Evolutionary conservation across 2,329 filamentous ascomycete species (phyloP).

Genomic region (Curvularia sp.): DNA sequence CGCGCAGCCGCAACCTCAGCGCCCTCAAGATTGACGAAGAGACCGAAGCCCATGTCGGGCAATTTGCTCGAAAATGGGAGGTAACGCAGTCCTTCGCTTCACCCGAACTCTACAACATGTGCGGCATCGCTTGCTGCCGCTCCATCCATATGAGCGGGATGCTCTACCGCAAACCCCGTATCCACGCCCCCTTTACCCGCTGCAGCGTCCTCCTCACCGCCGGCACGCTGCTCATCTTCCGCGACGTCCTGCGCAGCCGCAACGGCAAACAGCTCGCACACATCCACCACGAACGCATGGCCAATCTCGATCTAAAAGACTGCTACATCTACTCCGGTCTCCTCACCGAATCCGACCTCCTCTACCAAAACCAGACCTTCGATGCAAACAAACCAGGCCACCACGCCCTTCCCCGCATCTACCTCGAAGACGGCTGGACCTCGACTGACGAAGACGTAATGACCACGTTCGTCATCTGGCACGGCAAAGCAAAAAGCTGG

Average conservation of each 20-base stretch:
- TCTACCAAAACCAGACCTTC: constrained; percentile 70
- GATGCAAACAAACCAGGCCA: constrained; percentile 67
- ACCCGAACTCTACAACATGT: constrained; percentile 71
- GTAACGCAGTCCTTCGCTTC: constrained; percentile 69
- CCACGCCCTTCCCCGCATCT: constrained; percentile 65
- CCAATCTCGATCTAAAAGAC: constrained; percentile 65
- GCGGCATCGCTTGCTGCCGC: constrained; percentile 68
- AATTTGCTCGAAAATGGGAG: constrained; percentile 73
- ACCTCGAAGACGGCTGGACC: constrained; percentile 67
- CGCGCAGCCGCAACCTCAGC: constrained; percentile 65
- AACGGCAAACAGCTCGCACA: constrained; percentile 64
- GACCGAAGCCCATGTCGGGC: constrained; percentile 68
- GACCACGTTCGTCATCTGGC: constrained; percentile 72
- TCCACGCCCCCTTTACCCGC: constrained; percentile 66
- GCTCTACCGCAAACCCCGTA: constrained; percentile 69
- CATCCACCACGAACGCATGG: constrained; percentile 68
- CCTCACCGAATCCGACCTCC: constrained; percentile 66
- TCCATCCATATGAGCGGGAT: constrained; percentile 66
- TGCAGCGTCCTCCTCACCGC: constrained; percentile 67
- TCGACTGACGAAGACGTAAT: constrained; percentile 70
- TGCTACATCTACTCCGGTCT: constrained; percentile 72
- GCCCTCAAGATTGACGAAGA: constrained; percentile 70
- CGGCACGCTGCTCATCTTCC: constrained; percentile 68
- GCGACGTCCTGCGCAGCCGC: constrained; percentile 62
- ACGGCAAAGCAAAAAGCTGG: constrained; percentile 63